These are phyloP conservation scores for Aspergillus vadensis DNA, from an alignment of 2,329 filamentous ascomycete species.

Conservation along the genomic window DNA sequence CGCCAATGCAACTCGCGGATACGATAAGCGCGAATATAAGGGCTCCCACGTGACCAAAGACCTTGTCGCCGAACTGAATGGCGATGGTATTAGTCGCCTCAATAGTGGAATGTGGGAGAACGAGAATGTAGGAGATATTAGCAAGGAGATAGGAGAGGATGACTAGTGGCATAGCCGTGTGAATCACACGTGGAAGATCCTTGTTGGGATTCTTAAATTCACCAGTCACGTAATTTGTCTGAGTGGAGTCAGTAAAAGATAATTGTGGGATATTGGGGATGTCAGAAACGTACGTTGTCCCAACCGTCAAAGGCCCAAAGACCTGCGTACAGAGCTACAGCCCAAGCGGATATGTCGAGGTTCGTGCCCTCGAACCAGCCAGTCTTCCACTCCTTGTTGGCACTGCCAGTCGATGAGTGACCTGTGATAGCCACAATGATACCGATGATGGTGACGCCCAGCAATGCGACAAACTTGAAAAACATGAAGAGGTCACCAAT, in stretches of 20 bases:
- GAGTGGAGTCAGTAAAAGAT: background rate
- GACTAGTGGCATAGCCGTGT: conserved; percentile 93
- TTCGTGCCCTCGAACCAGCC: conserved; percentile 89
- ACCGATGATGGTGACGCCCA: conserved; percentile 83
- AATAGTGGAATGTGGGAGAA: conserved; percentile 77
- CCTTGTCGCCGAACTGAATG: conserved; percentile 85
- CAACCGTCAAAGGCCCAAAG: conserved; percentile 98
- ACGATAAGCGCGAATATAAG: conserved; percentile 87
- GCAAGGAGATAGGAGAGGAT: conserved; percentile 88
- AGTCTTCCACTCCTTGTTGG: conserved; percentile 83
- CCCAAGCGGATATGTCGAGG: conserved; percentile 79
- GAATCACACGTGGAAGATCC: conserved; percentile 91
- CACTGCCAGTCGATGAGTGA: conserved; percentile 71
- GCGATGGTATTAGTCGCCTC: conserved; percentile 93
- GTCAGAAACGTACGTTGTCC: conserved; percentile 76
- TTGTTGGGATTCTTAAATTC: conserved; percentile 91
- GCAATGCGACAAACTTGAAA: conserved; percentile 86
- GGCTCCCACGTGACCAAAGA: conserved; percentile 82
- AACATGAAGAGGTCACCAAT: conserved; percentile 95
- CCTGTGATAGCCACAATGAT: conserved; percentile 88
- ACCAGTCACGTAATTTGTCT: conserved; percentile 97
- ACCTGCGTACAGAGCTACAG: conserved; percentile 90
- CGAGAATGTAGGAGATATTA: conserved; percentile 92
- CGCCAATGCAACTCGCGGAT: conserved; percentile 87
- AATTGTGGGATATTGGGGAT: background rate